Evolutionary conservation across 805 yeast species (phyloP), one percentile per base, ranked within the genome.

Genomic region (Saturnispora gosingensis): DNA sequence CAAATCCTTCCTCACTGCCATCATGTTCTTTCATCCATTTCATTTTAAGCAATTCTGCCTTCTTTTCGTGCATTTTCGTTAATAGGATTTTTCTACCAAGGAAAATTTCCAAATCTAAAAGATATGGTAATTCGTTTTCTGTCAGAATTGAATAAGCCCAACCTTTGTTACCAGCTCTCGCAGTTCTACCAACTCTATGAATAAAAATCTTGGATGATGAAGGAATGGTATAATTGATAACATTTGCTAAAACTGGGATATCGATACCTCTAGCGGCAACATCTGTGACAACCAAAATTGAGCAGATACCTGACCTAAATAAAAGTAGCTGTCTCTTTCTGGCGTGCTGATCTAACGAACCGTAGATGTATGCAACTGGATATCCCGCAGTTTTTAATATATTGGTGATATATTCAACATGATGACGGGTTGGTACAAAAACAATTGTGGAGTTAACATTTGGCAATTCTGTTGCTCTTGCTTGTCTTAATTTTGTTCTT

Each of bases 231-330:
- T 79, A 93, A 67, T 93, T 93, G 59, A 93, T 77, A 49, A 93
- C 99, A 63, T 95, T 90, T 6, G 98, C 96, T 63, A 93, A 77
- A 52, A 93, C 82, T 0, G 99, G 99, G 58, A 93, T 88, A 80
- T 95, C 99, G 55, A 93, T 89, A 82, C 99, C 99, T 74, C 99
- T 83, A 2, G 99, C 99, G 25, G 96, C 96, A 57, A 88, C 98
- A 73, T 93, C 99, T 1, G 99, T 93, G 51, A 93, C 99, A 9
- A 93, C 97, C 65, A 93, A 68, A n/a, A 93, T 66, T 30, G 86
- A 81, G 4, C 97, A 81, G 45, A 85, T 72, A 1, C 97, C 99
- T 1, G 83, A 73, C 60, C 96, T 74, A 69, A 93, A 93, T 59
- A 88, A 83, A 62, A 83, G 77, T 48, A 93, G 72, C 65, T 93